phyloP scores from a whole-genome alignment of 805 yeast species.

The Ogataea pignaliae region DNA sequence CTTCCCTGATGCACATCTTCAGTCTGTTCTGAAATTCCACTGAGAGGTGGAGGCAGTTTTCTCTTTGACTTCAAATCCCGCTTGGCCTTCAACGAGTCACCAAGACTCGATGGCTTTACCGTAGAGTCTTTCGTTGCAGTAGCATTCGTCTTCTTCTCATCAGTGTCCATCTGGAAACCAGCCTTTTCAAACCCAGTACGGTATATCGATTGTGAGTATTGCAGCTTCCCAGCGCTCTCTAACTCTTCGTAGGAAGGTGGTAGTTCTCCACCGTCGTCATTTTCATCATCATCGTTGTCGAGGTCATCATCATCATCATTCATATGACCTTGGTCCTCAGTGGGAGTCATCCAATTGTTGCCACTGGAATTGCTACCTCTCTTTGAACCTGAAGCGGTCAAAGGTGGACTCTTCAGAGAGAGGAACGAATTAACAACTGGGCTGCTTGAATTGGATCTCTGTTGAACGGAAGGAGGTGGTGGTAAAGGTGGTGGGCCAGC shows the following conservation, averaged over 20 bases:
- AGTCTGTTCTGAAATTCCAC: conserved; percentile 3
- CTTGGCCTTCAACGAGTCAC: conserved; percentile 1
- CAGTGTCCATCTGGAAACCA: conserved; percentile 29
- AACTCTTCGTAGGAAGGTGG: conserved; percentile 32
- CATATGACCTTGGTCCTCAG: conserved; percentile 17
- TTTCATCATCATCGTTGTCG: neutral
- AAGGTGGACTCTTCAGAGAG: neutral
- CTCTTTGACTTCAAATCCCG: conserved; percentile 16
- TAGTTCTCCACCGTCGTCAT: conserved; percentile 16
- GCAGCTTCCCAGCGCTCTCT: conserved; percentile 30
- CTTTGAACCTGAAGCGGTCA: neutral
- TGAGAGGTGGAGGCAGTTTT: conserved; percentile 23
- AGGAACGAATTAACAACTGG: conserved; percentile 22
- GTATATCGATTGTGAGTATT: conserved; percentile 31
- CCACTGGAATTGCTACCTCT: conserved; percentile 13
- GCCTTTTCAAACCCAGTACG: conserved; percentile 34
- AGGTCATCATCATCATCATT: conserved; percentile 7
- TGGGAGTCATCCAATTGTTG: conserved; percentile 18
- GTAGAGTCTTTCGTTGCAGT: neutral
- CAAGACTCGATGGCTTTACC: no score
- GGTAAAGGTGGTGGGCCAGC: conserved; percentile 27
- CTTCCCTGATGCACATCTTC: conserved; percentile 2
- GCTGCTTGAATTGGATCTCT: conserved; percentile 19
- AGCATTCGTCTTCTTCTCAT: conserved; percentile 2
- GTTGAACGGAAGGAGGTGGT: conserved; percentile 24